phyloP scores from a whole-genome alignment of 2,329 filamentous ascomycete species.

The Cercospora citrullina region DNA sequence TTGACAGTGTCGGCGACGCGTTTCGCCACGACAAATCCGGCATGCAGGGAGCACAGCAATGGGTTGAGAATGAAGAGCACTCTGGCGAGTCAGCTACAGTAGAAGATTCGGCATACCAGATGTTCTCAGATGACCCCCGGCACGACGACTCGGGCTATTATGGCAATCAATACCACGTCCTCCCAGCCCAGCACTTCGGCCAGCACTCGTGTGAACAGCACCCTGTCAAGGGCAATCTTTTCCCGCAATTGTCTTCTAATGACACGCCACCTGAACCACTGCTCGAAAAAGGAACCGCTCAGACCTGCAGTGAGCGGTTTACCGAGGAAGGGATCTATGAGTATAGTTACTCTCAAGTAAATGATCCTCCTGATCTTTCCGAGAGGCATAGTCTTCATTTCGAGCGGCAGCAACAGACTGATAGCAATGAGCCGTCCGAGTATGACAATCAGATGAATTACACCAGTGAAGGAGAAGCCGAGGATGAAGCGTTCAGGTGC shows the following conservation, averaged over 20 bases:
- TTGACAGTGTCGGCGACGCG: background rate
- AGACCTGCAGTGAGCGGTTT: background rate
- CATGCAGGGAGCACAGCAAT: background rate
- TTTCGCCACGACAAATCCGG: background rate
- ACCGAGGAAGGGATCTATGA: background rate
- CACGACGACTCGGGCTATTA: background rate
- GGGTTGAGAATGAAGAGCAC: background rate
- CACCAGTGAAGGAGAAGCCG: background rate
- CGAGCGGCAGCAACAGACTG: background rate
- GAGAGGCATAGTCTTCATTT: background rate
- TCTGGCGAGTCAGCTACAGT: background rate
- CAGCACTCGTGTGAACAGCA: background rate
- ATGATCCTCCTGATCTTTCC: background rate
- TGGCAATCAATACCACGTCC: background rate
- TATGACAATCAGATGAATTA: background rate
- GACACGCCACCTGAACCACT: background rate
- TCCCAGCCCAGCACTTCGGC: background rate
- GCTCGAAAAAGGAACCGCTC: too few species aligned
- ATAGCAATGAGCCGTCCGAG: background rate
- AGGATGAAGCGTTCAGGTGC: constrained; percentile 5
- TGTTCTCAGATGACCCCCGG: background rate
- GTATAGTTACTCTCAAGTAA: background rate
- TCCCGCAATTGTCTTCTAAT: background rate
- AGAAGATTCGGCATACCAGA: background rate
- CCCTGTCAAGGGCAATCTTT: background rate